Evolutionary conservation across 2,329 filamentous ascomycete species (phyloP), one percentile per base, ranked within the genome.

Genomic region (Colletotrichum limetticola): DNA sequence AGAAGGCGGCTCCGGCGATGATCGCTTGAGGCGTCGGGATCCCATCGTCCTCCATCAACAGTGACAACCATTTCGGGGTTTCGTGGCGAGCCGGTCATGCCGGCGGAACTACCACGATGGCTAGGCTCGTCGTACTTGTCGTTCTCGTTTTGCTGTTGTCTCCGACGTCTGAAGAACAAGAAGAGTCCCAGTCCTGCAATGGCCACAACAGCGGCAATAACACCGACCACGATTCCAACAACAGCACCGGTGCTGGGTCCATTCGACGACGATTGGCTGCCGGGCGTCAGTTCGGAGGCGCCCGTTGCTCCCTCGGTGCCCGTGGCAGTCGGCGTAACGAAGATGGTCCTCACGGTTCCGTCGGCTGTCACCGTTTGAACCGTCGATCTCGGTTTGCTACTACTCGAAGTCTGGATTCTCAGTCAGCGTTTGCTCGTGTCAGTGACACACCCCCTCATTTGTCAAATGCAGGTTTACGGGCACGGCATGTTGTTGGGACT

Each of bases 321-420:
- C 6, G 71, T 63, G 16, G 76, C 74, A 1, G 86, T 86, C 0
- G 89, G 88, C 7, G 83, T 83, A 19, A 89, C 84, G 1, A 88
- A 90, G 3, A 92, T 85, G 1, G 89, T 91, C 70, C 84, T 85
- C 26, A 90, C 81, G 5, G 82, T 85, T 22, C 89, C 89, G 11
- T 84, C 86, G 7, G 85, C 83, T 0, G 89, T 91, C 11, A 91
- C 85, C 0, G 90, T 92, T 76, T 86, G 82, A 2, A 89, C 77
- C 0, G 76, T 72, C 28, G 71, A 63, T 28, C 32, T 30, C 12
- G 71, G 71, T 26, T 26, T 74, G 37, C 28, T 60, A 30, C 28
- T 60, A 32, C 56, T 72, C 22, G 57, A 52, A 14, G 68, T 67
- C 68, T 66, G 19, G 2, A 28, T 32, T 8, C 5, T 11, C 49